Conservation (phyloP, 202 grass and related monocot species). For the Zizania palustris region DNA sequence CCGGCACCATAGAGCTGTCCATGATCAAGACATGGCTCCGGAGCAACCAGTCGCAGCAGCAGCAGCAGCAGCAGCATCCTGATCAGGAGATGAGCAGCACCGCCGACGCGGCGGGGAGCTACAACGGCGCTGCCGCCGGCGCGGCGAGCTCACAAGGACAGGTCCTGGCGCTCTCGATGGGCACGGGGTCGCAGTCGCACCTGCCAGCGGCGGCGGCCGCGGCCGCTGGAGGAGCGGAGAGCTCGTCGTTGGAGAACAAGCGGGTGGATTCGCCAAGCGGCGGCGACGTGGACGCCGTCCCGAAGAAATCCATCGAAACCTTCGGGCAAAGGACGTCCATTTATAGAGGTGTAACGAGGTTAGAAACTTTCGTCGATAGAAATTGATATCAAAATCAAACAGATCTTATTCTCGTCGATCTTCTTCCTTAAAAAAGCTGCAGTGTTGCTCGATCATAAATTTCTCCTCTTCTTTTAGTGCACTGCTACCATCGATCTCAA, state of each 20-base stretch:
- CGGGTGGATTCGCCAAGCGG: conserved; percentile 58
- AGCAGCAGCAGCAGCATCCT: not conserved
- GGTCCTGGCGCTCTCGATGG: conserved; percentile 82
- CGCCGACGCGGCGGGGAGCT: conserved; percentile 44
- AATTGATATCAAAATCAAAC: too few species aligned
- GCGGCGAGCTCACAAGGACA: conserved; percentile 49
- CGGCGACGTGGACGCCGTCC: conserved; percentile 46
- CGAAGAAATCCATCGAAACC: conserved; percentile 77
- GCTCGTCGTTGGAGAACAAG: conserved; percentile 68
- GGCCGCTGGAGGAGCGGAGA: conserved; percentile 38
- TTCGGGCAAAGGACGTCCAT: conserved; percentile 94
- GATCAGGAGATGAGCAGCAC: conserved; percentile 52
- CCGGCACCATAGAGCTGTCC: conserved; percentile 70
- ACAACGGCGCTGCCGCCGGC: conserved; percentile 25
- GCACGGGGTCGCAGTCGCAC: conserved; percentile 54
- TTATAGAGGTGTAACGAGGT: conserved; percentile 93
- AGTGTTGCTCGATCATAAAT: not conserved
- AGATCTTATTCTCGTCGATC: not conserved
- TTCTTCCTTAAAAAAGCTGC: not conserved
- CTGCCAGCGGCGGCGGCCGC: conserved; percentile 7
- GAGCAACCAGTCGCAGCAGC: conserved; percentile 51
- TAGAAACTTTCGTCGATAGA: conserved; percentile 13
- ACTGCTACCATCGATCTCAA: not conserved
- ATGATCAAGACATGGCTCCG: conserved; percentile 93
- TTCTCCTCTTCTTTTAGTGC: not conserved